Percentiles rank a stretch among this genome's conserved stretches.
Evolutionary conservation across 2,329 filamentous ascomycete genomes (phyloP).

Genomic region (Pyricularia pennisetigena): DNA sequence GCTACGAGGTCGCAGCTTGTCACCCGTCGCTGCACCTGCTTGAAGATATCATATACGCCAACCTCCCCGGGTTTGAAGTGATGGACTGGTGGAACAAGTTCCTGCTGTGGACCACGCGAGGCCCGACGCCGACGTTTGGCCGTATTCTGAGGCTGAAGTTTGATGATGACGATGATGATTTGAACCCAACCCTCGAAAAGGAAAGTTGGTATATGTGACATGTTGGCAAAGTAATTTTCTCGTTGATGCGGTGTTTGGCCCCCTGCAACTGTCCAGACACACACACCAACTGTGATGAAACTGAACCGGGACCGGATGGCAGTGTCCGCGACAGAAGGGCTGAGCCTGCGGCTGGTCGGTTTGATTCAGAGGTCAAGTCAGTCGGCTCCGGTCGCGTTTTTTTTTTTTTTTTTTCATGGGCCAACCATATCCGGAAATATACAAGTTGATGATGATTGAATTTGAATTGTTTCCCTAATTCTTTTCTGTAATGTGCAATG

Average conservation of each 20-base stretch:
- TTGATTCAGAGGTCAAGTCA: neutral
- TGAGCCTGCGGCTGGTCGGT: neutral
- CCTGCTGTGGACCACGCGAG: slow-evolving; percentile 3
- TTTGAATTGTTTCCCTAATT: too few species aligned
- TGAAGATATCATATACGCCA: slow-evolving; percentile 2
- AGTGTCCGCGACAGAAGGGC: neutral
- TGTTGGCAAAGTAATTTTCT: neutral
- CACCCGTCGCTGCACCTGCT: neutral
- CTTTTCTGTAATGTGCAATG: too few species aligned
- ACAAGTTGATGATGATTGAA: too few species aligned
- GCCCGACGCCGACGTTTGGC: slow-evolving; percentile 2
- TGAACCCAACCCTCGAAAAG: neutral
- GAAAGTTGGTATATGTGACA: neutral
- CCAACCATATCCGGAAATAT: neutral
- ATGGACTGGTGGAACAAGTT: slow-evolving; percentile 6
- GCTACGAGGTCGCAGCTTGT: neutral
- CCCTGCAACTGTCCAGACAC: neutral
- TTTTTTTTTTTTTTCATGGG: neutral
- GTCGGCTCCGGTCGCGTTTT: neutral
- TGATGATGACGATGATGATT: neutral
- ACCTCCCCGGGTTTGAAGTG: neutral
- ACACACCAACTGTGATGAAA: neutral
- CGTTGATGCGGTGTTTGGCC: neutral
- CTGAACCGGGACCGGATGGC: neutral
- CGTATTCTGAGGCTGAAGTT: slow-evolving; percentile 3